A percentile compares a stretch with the other conserved stretches of the same genome.
phyloP scores from a whole-genome alignment of 2,329 filamentous ascomycete species.

The Pseudocercospora crystallina region DNA sequence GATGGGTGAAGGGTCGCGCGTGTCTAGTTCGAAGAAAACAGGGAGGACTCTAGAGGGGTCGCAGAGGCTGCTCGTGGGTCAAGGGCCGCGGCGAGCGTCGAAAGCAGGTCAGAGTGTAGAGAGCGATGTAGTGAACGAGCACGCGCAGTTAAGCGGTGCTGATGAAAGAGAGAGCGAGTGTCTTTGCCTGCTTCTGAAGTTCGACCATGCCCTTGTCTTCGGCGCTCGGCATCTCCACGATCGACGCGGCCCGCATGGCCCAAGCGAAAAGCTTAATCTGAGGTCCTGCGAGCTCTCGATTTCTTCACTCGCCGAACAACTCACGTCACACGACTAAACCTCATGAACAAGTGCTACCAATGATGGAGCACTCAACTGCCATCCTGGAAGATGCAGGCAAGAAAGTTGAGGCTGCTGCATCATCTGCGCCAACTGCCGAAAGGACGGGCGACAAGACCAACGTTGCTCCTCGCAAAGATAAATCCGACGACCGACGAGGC shows the following conservation, averaged over 20 bases:
- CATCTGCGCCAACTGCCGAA: conserved; percentile 12
- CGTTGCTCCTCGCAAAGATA: neutral
- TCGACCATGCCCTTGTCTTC: neutral
- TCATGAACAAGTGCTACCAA: conserved; percentile 4
- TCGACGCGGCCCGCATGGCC: too few species aligned
- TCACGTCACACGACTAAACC: neutral
- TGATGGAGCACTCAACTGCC: conserved; percentile 35
- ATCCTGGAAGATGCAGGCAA: conserved; percentile 33
- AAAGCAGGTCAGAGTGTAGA: neutral
- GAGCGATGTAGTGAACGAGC: conserved; percentile 5
- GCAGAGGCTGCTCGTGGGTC: too few species aligned
- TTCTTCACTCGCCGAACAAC: too few species aligned
- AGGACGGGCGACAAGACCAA: conserved; percentile 7
- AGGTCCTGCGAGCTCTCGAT: too few species aligned
- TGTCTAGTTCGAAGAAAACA: too few species aligned
- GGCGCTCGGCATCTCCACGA: neutral
- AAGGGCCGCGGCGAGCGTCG: too few species aligned
- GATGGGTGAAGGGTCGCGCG: neutral
- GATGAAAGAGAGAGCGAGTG: conserved; percentile 18
- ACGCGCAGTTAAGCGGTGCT: conserved; percentile 35
- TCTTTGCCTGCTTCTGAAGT: neutral
- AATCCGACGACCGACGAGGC: conserved; percentile 15
- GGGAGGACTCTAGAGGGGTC: too few species aligned
- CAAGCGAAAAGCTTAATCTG: too few species aligned
- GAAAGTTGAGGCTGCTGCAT: conserved; percentile 23